These are phyloP conservation scores for Spizellomyces sp. DNA, from an alignment of 192 early-diverging fungal genomes.

Conservation along the genomic window DNA sequence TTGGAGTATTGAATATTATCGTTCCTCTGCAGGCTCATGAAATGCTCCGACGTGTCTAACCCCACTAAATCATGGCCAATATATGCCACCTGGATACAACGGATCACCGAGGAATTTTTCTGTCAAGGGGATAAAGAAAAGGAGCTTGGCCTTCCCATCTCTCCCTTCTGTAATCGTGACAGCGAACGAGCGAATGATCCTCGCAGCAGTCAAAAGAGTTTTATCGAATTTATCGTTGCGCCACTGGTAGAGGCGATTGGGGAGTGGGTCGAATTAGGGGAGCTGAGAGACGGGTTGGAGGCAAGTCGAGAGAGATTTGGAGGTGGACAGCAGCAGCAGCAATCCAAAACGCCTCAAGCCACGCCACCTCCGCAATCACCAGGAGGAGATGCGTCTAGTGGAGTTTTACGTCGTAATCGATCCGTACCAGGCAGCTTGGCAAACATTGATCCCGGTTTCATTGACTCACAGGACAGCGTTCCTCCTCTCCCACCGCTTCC, in stretches of 20 bases:
- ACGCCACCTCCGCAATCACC: background rate
- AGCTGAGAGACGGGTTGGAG: slow-evolving; percentile 37
- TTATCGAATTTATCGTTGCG: slow-evolving; percentile 59
- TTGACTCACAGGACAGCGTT: background rate
- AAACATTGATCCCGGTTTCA: background rate
- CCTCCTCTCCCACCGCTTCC: slow-evolving; percentile 16
- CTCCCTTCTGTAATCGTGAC: slow-evolving; percentile 62
- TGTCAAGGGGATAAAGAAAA: slow-evolving; percentile 56
- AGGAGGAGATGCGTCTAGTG: slow-evolving; percentile 1
- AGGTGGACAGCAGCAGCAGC: background rate
- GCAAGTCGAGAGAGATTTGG: slow-evolving; percentile 27
- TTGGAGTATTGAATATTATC: background rate
- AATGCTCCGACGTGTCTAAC: slow-evolving; percentile 63
- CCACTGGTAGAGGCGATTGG: slow-evolving; percentile 54
- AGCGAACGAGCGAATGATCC: slow-evolving; percentile 34
- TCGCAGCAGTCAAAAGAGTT: slow-evolving; percentile 45
- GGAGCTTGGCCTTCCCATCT: slow-evolving; percentile 54
- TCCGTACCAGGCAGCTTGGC: slow-evolving; percentile 14
- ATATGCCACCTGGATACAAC: slow-evolving; percentile 54
- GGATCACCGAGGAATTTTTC: slow-evolving; percentile 58
- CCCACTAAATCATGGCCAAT: slow-evolving; percentile 56
- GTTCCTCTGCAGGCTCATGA: slow-evolving; percentile 47
- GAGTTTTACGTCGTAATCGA: slow-evolving; percentile 10
- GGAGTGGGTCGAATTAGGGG: slow-evolving; percentile 42
- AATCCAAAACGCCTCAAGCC: slow-evolving; percentile 5